Evolutionary conservation across 1,284 basidiomycete species (phyloP).

Genomic region (Sporisorium iseilematis-ciliati): DNA sequence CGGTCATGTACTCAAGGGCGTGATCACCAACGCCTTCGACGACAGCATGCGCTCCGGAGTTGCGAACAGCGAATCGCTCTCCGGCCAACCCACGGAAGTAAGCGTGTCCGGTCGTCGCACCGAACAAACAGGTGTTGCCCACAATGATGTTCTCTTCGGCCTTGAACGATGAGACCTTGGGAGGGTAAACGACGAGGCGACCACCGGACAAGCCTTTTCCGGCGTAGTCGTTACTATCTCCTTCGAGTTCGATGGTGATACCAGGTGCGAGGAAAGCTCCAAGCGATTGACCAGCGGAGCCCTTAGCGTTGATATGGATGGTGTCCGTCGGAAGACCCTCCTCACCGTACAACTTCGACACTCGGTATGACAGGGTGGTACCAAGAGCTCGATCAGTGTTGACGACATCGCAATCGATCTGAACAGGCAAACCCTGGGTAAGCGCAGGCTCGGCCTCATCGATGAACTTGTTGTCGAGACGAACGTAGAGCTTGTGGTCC

Average conservation of each 20-base stretch:
- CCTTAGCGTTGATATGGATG: slow-evolving; percentile 68
- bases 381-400: slow-evolving; percentile 68
- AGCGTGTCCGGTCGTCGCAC: slow-evolving; percentile 59
- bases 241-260: slow-evolving; percentile 66
- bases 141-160: slow-evolving; percentile 67
- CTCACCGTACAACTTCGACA: slow-evolving; percentile 65
- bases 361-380: slow-evolving; percentile 66
- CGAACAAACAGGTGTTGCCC: slow-evolving; percentile 61
- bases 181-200: slow-evolving; percentile 65
- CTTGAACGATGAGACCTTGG: slow-evolving; percentile 65
- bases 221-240: slow-evolving; percentile 64
- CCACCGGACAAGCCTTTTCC: slow-evolving; percentile 62
- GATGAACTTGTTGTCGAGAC: slow-evolving; percentile 68
- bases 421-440: slow-evolving; percentile 62
- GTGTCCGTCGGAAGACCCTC: slow-evolving; percentile 65
- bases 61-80: slow-evolving; percentile 68
- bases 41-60: slow-evolving; percentile 67
- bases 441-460: slow-evolving; percentile 67
- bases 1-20: slow-evolving; percentile 62
- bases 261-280: slow-evolving; percentile 67
- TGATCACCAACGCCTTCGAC: slow-evolving; percentile 67
- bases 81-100: slow-evolving; percentile 66
- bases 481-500: slow-evolving; percentile 67
- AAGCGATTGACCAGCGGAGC: slow-evolving; percentile 64
- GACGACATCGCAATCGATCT: slow-evolving; percentile 67